A percentile compares a stretch with the other conserved stretches of the same genome.
Evolutionary conservation across 768 basidiomycete species (phyloP).

Genomic region (Postia placenta): DNA sequence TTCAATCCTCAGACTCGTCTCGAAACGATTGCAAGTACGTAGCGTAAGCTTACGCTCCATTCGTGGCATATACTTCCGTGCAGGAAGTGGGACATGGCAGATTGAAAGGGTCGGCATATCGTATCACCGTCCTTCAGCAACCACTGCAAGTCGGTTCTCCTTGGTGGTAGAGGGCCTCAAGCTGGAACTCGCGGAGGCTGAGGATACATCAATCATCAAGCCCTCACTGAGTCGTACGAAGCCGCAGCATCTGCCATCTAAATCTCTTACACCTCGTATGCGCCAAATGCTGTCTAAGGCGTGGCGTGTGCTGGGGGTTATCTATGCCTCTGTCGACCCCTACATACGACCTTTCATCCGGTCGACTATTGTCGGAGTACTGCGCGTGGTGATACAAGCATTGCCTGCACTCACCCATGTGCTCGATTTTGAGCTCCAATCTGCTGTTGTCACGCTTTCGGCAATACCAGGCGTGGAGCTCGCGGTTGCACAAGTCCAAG

Average conservation of each 20-base stretch:
- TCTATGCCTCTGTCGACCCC: conserved; percentile 49
- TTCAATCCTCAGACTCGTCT: conserved; percentile 51
- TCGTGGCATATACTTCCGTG: conserved; percentile 65
- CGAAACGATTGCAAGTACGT: conserved; percentile 55
- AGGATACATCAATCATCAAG: conserved; percentile 3
- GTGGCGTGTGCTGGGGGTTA: conserved; percentile 13
- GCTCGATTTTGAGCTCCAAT: conserved; percentile 61
- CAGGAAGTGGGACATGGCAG: conserved; percentile 45
- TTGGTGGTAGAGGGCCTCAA: conserved; percentile 58
- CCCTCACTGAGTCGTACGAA: background rate
- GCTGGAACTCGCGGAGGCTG: conserved; percentile 39
- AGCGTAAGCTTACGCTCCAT: conserved; percentile 76
- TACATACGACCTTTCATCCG: conserved; percentile 58
- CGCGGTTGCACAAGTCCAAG: conserved; percentile 40
- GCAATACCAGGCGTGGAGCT: conserved; percentile 48
- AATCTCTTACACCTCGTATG: conserved; percentile 31
- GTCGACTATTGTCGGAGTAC: conserved; percentile 41
- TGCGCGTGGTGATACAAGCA: conserved; percentile 56
- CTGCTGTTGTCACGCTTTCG: conserved; percentile 43
- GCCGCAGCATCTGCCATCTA: conserved; percentile 2
- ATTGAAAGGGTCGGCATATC: conserved; percentile 63
- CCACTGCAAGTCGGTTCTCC: conserved; percentile 50
- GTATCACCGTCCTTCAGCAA: conserved; percentile 46
- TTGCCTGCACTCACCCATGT: conserved; percentile 66
- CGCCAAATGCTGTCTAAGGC: conserved; percentile 27